These are phyloP conservation scores for Elsinoe batatas DNA, from an alignment of 2,329 filamentous ascomycete species.

Conservation along the genomic window DNA sequence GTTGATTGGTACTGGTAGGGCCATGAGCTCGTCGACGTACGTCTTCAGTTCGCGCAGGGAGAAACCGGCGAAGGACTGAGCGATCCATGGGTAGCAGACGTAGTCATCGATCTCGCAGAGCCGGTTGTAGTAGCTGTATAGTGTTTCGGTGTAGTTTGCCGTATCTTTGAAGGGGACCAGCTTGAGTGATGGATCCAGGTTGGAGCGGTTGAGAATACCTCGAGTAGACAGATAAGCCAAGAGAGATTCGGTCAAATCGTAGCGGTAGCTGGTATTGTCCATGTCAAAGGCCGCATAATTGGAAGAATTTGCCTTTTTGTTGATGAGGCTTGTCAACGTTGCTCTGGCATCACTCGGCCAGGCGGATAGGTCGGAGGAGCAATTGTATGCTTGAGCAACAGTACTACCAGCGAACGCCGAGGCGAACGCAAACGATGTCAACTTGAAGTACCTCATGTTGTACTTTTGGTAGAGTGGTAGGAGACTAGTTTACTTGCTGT, in stretches of 20 bases:
- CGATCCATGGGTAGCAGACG: constrained; percentile 37
- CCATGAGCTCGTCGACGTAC: constrained; percentile 40
- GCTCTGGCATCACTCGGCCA: constrained; percentile 17
- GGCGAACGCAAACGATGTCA: not conserved
- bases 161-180: constrained; percentile 37
- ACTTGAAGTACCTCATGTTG: not conserved
- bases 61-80: constrained; percentile 35
- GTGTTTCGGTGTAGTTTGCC: constrained; percentile 30
- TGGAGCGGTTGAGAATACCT: constrained; percentile 33
- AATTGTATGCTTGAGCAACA: not conserved
- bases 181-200: constrained; percentile 32
- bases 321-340: constrained; percentile 17
- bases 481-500: too few relatives aligned
- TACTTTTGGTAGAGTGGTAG: too few relatives aligned
- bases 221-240: constrained; percentile 36
- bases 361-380: constrained; percentile 11
- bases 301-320: constrained; percentile 17
- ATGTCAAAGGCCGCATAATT: constrained; percentile 29
- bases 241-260: constrained; percentile 36
- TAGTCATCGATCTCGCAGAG: constrained; percentile 35
- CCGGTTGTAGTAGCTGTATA: constrained; percentile 39
- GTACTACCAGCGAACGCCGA: not conserved
- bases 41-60: constrained; percentile 38
- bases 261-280: constrained; percentile 38
- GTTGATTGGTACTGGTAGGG: constrained; percentile 31